phyloP scores from a whole-genome alignment of 352 stramenopile genomes.

The Plasmopara halstedii region DNA sequence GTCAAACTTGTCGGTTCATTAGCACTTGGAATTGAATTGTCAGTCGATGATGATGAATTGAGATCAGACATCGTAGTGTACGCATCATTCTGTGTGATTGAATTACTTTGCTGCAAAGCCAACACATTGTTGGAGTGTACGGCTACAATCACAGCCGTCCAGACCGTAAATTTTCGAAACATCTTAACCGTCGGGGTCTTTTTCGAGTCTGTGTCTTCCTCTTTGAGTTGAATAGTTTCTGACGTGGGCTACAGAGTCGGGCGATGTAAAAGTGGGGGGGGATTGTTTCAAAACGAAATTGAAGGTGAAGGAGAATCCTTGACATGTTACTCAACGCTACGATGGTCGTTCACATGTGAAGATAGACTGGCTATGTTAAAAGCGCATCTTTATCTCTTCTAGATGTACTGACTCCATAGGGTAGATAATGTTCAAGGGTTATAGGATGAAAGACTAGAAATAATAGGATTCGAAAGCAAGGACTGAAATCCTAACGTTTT shows the following conservation, averaged over 20 bases:
- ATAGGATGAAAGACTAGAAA: too few species aligned
- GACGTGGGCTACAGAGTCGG: slow-evolving; percentile 13
- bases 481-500: too few species aligned
- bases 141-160: slow-evolving; percentile 31
- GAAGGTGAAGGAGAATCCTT: too few species aligned
- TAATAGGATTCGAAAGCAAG: too few species aligned
- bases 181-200: slow-evolving; percentile 31
- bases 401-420: neutral
- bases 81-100: slow-evolving; percentile 16
- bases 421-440: too few species aligned
- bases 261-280: slow-evolving; percentile 18
- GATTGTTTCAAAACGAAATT: neutral
- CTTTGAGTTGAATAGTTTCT: neutral
- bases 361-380: neutral
- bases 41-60: neutral
- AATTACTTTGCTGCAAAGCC: slow-evolving; percentile 14
- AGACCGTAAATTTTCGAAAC: slow-evolving; percentile 32
- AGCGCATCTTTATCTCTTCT: slow-evolving; percentile 12
- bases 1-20: too few species aligned
- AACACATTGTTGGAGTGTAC: slow-evolving; percentile 30
- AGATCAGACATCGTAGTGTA: slow-evolving; percentile 9
- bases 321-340: slow-evolving; percentile 9
- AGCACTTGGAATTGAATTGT: too few species aligned
- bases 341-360: slow-evolving; percentile 18
- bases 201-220: slow-evolving; percentile 23